Evolutionary conservation across 2,329 filamentous ascomycete species (phyloP).

Genomic region (Clathrospora elynae): DNA sequence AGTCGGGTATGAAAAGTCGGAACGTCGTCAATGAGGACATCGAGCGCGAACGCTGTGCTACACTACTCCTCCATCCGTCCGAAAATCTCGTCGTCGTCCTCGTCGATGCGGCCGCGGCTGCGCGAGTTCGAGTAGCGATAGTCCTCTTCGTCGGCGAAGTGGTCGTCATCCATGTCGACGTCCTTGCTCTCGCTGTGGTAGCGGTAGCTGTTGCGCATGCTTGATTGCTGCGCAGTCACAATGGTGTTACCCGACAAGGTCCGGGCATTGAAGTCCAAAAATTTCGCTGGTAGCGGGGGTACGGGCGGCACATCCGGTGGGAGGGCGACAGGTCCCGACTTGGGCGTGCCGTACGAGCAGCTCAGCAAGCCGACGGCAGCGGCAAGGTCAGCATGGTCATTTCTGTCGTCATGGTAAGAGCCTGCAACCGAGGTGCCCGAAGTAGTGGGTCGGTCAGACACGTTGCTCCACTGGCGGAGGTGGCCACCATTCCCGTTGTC

Average conservation of each 20-base stretch:
- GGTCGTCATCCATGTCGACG: slow-evolving; percentile 62
- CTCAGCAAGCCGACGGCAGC: slow-evolving; percentile 88
- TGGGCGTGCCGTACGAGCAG: slow-evolving; percentile 86
- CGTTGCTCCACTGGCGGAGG: slow-evolving; percentile 70
- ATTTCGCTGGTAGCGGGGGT: slow-evolving; percentile 81
- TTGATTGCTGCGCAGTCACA: slow-evolving; percentile 63
- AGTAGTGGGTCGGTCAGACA: slow-evolving; percentile 76
- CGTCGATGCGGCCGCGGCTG: slow-evolving; percentile 69
- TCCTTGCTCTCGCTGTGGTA: slow-evolving; percentile 52
- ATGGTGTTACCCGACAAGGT: slow-evolving; percentile 63
- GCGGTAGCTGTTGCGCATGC: slow-evolving; percentile 65
- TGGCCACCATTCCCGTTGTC: slow-evolving; percentile 62
- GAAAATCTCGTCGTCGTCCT: slow-evolving; percentile 95
- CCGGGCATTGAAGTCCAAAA: slow-evolving; percentile 63
- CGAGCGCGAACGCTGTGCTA: slow-evolving; percentile 2
- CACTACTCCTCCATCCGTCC: slow-evolving; percentile 88
- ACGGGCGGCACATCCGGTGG: slow-evolving; percentile 81
- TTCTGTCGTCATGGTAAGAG: slow-evolving; percentile 71
- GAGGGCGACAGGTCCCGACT: slow-evolving; percentile 66
- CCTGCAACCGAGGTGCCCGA: slow-evolving; percentile 65
- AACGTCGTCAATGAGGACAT: slow-evolving; percentile 12
- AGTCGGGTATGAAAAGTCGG: slow-evolving; percentile 12
- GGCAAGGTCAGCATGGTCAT: slow-evolving; percentile 76
- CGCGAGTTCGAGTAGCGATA: slow-evolving; percentile 54
- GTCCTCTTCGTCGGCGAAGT: slow-evolving; percentile 69